Conservation (phyloP, 2,329 filamentous ascomycete species). For the Aspergillaceae sp. region DNA sequence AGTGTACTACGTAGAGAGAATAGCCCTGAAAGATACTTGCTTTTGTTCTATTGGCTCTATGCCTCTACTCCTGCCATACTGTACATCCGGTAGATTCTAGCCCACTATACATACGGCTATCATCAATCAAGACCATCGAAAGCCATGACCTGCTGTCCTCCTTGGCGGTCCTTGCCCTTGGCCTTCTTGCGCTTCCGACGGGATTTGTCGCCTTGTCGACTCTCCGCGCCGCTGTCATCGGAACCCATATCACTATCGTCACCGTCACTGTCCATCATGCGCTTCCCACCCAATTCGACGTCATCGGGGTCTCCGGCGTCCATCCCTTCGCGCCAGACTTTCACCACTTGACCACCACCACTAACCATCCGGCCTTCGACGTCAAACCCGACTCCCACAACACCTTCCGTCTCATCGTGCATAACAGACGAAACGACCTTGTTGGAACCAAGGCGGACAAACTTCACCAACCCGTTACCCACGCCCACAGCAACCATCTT, state of each 20-base stretch:
- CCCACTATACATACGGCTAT: conserved; percentile 9
- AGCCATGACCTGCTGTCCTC: conserved; percentile 33
- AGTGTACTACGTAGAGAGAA: neutral
- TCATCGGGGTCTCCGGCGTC: conserved; percentile 45
- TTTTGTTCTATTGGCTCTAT: neutral
- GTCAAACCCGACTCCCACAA: conserved; percentile 76
- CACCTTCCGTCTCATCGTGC: conserved; percentile 82
- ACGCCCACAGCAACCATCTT: conserved; percentile 66
- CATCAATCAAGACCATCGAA: conserved; percentile 36
- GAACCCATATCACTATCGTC: conserved; percentile 30
- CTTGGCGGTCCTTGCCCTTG: conserved; percentile 36
- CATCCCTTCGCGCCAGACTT: conserved; percentile 74
- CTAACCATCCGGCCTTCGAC: conserved; percentile 78
- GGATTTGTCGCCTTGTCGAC: conserved; percentile 30
- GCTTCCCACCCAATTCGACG: conserved; percentile 25
- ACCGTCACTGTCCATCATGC: conserved; percentile 35
- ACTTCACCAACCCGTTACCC: conserved; percentile 68
- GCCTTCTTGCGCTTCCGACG: conserved; percentile 41
- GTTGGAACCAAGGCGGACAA: conserved; percentile 66
- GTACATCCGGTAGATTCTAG: no score
- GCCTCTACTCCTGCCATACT: no score
- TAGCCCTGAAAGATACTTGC: no score
- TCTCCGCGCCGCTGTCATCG: conserved; percentile 43
- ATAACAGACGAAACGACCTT: conserved; percentile 59
- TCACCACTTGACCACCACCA: conserved; percentile 75